Conservation (phyloP, 371 early-diverging fungal species). For the Mortierella sp. region DNA sequence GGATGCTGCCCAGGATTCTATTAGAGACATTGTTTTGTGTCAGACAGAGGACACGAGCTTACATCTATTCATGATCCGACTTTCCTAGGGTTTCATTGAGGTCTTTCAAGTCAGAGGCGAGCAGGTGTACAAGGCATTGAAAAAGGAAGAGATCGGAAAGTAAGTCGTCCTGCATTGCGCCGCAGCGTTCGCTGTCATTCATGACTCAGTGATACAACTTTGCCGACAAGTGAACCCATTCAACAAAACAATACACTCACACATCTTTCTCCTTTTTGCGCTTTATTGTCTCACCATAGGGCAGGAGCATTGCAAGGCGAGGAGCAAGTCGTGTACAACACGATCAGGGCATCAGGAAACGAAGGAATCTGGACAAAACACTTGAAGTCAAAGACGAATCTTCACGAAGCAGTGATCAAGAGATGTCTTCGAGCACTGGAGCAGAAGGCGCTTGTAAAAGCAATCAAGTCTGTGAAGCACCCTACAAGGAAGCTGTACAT, state of each 20-base stretch:
- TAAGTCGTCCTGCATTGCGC: conserved; percentile 18
- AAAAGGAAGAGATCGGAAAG: conserved; percentile 62
- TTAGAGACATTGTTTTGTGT: not conserved
- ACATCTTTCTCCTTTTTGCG: conserved; percentile 56
- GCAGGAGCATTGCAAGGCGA: conserved; percentile 57
- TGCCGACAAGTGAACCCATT: not conserved
- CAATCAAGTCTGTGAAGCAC: conserved; percentile 95
- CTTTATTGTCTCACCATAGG: conserved; percentile 43
- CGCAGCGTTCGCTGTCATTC: not conserved
- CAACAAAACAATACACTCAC: not conserved
- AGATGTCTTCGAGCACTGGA: conserved; percentile 90
- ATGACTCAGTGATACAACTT: not conserved
- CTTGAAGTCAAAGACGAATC: conserved; percentile 86
- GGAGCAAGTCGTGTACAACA: conserved; percentile 80
- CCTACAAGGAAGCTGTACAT: conserved; percentile 96
- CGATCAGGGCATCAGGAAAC: conserved; percentile 86
- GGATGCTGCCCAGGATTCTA: conserved; percentile 52
- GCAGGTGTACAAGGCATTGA: conserved; percentile 63
- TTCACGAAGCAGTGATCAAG: conserved; percentile 87
- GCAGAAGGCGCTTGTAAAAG: conserved; percentile 88
- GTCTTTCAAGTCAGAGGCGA: conserved; percentile 56
- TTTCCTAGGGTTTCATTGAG: conserved; percentile 54
- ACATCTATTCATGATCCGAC: not conserved
- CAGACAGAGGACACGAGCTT: not conserved
- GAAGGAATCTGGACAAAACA: conserved; percentile 93